Percentiles rank a stretch among this genome's conserved stretches.
These are phyloP conservation scores for Phaeophleospora eucalypticola DNA, from an alignment of 2,329 filamentous ascomycete species.

Conservation along the genomic window DNA sequence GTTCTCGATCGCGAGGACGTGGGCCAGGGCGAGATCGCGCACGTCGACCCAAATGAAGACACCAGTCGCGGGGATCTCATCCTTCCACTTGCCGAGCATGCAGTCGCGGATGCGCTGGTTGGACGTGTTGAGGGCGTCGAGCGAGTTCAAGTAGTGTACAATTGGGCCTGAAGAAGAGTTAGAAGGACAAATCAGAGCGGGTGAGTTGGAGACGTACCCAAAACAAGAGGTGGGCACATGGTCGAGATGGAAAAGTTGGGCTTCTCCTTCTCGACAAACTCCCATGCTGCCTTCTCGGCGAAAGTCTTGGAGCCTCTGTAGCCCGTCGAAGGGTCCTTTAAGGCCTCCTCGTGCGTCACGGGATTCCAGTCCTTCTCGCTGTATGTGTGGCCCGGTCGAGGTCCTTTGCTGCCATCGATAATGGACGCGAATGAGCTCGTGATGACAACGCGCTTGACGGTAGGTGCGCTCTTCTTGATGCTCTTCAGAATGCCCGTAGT, in stretches of 20 bases:
- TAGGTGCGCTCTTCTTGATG: constrained; percentile 58
- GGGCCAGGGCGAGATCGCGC: constrained; percentile 20
- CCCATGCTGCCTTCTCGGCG: constrained; percentile 54
- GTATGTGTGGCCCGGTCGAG: constrained; percentile 47
- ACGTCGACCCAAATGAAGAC: constrained; percentile 27
- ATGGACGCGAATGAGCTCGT: constrained; percentile 67
- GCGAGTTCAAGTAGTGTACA: constrained; percentile 57
- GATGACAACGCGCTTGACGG: constrained; percentile 68
- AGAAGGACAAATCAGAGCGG: too few relatives aligned
- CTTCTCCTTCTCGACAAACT: constrained; percentile 50
- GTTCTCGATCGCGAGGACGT: constrained; percentile 40
- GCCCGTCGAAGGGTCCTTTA: constrained; percentile 39
- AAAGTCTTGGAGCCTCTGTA: constrained; percentile 59
- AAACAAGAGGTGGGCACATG: constrained; percentile 49
- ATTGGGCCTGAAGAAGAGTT: too few relatives aligned
- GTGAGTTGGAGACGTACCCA: too few relatives aligned
- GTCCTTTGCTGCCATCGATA: constrained; percentile 52
- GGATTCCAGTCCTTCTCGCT: constrained; percentile 56
- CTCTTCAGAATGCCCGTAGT: constrained; percentile 60
- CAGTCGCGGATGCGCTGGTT: constrained; percentile 63
- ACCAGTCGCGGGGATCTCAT: constrained; percentile 52
- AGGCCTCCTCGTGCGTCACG: constrained; percentile 49
- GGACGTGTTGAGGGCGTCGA: constrained; percentile 67
- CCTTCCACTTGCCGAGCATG: constrained; percentile 57
- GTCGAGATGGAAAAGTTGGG: constrained; percentile 48